These are phyloP conservation scores for Meyerozyma athensensis DNA, from an alignment of 1,139 yeast genomes.

Conservation along the genomic window DNA sequence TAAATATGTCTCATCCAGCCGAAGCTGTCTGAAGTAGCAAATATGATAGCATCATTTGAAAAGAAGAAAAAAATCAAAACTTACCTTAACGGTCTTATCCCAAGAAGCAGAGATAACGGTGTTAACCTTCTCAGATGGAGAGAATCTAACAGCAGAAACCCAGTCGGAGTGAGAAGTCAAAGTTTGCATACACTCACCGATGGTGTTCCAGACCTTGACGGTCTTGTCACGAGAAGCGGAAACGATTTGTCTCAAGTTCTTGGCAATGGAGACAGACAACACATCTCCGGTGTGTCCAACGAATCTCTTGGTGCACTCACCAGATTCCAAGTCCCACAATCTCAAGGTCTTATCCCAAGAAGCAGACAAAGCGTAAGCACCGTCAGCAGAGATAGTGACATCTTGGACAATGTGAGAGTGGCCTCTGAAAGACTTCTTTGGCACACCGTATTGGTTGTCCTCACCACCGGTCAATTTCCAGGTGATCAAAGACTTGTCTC, in stretches of 20 bases:
- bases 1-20: constrained; percentile 86
- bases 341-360: constrained; percentile 99
- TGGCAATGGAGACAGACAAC: constrained; percentile 92
- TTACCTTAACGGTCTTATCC: constrained; percentile 99
- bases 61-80: constrained; percentile 34
- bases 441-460: constrained; percentile 96
- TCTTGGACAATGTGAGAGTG: constrained; percentile 99
- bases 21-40: constrained; percentile 99
- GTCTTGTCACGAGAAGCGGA: constrained; percentile 99
- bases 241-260: constrained; percentile 96
- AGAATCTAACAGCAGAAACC: constrained; percentile 97
- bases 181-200: constrained; percentile 97
- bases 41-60: constrained; percentile 71
- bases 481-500: constrained; percentile 97
- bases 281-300: constrained; percentile 99
- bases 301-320: constrained; percentile 92
- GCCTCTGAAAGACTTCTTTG: constrained; percentile 96
- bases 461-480: constrained; percentile 97
- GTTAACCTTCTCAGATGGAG: constrained; percentile 69
- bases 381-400: constrained; percentile 97
- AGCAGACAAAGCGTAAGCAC: constrained; percentile 96
- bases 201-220: constrained; percentile 99
- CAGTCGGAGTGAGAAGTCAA: constrained; percentile 96
- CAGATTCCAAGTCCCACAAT: constrained; percentile 96
- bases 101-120: constrained; percentile 97